phyloP scores from a whole-genome alignment of 2,329 filamentous ascomycete species.

The Hymenoscyphus repandus region DNA sequence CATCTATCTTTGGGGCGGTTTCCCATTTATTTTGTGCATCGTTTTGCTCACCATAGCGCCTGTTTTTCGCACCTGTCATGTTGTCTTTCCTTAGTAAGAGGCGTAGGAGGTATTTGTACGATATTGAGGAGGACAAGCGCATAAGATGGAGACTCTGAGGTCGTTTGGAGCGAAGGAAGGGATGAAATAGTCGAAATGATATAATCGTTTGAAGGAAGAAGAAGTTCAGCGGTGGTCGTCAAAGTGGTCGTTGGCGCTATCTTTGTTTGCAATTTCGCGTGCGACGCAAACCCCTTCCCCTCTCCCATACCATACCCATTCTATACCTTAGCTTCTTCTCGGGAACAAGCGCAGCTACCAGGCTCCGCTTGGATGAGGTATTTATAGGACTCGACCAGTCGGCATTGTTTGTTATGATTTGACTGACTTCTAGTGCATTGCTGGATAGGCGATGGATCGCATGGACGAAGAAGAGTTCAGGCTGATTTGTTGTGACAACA shows the following conservation, averaged over 20 bases:
- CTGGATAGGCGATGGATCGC: background rate
- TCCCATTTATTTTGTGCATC: background rate
- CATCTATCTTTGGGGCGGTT: slow-evolving; percentile 1
- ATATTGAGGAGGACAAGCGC: background rate
- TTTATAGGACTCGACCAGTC: background rate
- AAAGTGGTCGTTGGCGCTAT: background rate
- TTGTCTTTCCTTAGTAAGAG: background rate
- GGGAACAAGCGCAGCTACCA: too few species aligned
- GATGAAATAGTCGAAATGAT: too few species aligned
- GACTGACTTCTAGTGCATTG: background rate
- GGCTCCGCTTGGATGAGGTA: too few species aligned
- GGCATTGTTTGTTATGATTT: background rate
- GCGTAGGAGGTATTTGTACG: background rate
- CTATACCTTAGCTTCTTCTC: background rate
- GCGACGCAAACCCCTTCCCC: background rate
- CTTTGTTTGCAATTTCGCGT: slow-evolving; percentile 1
- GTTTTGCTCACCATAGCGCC: background rate
- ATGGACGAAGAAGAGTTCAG: too few species aligned
- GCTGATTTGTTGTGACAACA: too few species aligned
- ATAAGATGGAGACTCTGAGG: background rate
- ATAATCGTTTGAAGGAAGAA: too few species aligned
- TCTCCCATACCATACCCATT: background rate
- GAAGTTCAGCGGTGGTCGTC: background rate
- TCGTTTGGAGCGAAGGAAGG: too few species aligned
- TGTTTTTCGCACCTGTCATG: background rate